Base-by-base conservation (phyloP, 2,329 filamentous ascomycete species). In the Waltergamsia citrina region DNA sequence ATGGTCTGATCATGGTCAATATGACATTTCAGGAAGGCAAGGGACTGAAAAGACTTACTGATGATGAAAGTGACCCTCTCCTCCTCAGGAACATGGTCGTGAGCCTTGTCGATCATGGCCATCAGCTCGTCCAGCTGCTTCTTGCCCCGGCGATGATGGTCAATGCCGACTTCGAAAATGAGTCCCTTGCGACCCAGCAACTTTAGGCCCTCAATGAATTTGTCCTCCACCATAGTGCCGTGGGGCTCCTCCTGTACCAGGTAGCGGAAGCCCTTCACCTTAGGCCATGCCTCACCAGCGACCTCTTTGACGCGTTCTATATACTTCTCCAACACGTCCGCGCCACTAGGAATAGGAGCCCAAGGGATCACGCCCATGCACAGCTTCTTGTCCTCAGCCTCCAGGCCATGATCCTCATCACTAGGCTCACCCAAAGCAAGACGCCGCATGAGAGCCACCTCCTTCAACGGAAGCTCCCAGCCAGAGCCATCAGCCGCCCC, bases 161-260 rank as follows among this genome's bases (percentile, higher is more conserved):
- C 86, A 10, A 94, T 74, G 1, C 85, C 87, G 0, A 94, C 62
- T 52, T 95, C 90, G 53, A 95, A 94, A 2, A 73, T 69, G 47
- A 80, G 71, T 1, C 74, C 74, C 39, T 65, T 66, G 34, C 65
- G 65, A 5, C 77, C 81, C 29, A 87, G 59, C 52, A 80, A 71
- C 58, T 68, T 75, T 46, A 87, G 50, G 5, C 71, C 65, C 38
- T 77, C 74, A 37, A 86, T 68, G 50, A 88, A 86, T 7, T 59
- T 63, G 9, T 69, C 60, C 30, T 68, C 56, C 29, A 88, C 47
- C 65, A 84, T 79, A 1, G 72, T 74, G 4, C 81, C 79, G 19
- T 60, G 51, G 7, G 75, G 74, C 57, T 85, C 83, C 54, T 85
- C 78, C 60, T 94, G 87, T 32, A 94, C 58, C 39, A 95, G 60